Conservation (phyloP, 129 eudicot genomes). For the Arctium minus region DNA sequence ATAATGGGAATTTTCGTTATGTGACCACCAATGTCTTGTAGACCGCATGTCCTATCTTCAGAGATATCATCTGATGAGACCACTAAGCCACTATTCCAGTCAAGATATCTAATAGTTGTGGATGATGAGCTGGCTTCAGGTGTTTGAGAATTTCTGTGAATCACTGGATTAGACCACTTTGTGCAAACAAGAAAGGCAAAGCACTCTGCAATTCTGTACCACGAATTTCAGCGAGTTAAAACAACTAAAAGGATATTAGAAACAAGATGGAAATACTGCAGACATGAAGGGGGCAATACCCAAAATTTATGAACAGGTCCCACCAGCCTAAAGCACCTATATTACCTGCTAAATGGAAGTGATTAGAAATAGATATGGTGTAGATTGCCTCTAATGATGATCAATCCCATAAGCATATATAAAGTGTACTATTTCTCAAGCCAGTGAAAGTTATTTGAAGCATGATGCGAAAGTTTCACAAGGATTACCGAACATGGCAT, state of each 20-base stretch:
- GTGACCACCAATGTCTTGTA: slow-evolving; percentile 88
- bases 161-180: slow-evolving; percentile 83
- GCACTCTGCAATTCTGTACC: slow-evolving; percentile 84
- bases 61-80: slow-evolving; percentile 37
- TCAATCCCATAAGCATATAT: background rate
- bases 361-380: slow-evolving; percentile 15
- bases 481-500: background rate
- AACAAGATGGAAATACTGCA: background rate
- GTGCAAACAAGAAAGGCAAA: slow-evolving; percentile 93
- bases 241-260: background rate
- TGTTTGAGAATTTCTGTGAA: slow-evolving; percentile 50
- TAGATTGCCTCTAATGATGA: background rate
- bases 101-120: slow-evolving; percentile 37
- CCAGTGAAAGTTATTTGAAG: background rate
- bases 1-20: slow-evolving; percentile 67
- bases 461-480: background rate
- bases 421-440: background rate
- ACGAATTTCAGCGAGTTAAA: background rate
- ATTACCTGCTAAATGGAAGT: slow-evolving; percentile 62
- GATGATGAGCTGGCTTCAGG: slow-evolving; percentile 44
- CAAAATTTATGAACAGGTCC: slow-evolving; percentile 87
- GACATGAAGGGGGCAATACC: slow-evolving; percentile 39
- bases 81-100: slow-evolving; percentile 48
- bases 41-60: slow-evolving; percentile 44
- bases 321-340: slow-evolving; percentile 87